Evolutionary conservation across 352 stramenopile species (phyloP).

Genomic region (Phytophthora pistaciae): DNA sequence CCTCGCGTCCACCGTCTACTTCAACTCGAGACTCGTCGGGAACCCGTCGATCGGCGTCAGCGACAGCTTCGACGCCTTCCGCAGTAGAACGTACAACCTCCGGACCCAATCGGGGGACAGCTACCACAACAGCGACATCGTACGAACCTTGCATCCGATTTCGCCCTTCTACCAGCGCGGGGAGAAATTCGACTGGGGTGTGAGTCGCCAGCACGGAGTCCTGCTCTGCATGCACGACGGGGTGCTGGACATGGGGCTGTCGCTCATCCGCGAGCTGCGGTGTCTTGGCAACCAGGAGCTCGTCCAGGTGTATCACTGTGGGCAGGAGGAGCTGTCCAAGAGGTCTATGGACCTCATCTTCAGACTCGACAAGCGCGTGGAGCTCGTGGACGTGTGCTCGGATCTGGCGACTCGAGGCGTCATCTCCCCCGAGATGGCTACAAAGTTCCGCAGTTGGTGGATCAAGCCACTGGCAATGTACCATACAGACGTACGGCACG

Average conservation of each 20-base stretch:
- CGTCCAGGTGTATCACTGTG: slow-evolving; percentile 40
- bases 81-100: slow-evolving; percentile 21
- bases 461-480: slow-evolving; percentile 58
- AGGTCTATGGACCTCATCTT: slow-evolving; percentile 26
- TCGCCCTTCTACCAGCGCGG: slow-evolving; percentile 25
- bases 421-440: slow-evolving; percentile 13
- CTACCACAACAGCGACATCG: not conserved
- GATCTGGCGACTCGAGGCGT: slow-evolving; percentile 26
- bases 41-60: slow-evolving; percentile 23
- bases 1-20: slow-evolving; percentile 26
- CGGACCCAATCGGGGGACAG: not conserved
- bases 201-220: slow-evolving; percentile 23
- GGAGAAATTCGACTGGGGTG: slow-evolving; percentile 21
- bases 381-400: slow-evolving; percentile 51
- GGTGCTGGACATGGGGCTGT: slow-evolving; percentile 48
- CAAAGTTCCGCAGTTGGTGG: slow-evolving; percentile 47
- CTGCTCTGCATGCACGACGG: slow-evolving; percentile 46
- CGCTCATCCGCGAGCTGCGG: slow-evolving; percentile 40
- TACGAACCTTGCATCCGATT: slow-evolving; percentile 4
- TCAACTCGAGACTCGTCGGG: slow-evolving; percentile 26
- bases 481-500: slow-evolving; percentile 45
- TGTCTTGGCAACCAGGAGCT: slow-evolving; percentile 32
- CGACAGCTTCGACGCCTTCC: slow-evolving; percentile 32
- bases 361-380: slow-evolving; percentile 32
- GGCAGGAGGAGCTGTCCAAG: slow-evolving; percentile 50